Evolutionary conservation across 257 asterid species (phyloP), one percentile per base, ranked within the genome.

Genomic region (Avicennia marina): DNA sequence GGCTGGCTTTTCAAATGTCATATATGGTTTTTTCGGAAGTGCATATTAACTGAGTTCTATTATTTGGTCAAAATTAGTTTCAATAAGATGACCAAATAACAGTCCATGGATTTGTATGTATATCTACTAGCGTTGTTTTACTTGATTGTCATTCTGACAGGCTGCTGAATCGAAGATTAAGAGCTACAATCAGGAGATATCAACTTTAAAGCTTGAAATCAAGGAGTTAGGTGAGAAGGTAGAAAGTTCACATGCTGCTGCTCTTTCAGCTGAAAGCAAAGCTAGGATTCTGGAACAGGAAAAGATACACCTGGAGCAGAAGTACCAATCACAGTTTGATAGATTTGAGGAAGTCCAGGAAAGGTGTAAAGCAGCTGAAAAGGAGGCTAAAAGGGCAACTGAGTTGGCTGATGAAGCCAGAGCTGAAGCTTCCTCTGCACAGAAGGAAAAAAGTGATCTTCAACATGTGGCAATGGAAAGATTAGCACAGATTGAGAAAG

Each of bases 341-440:
- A 74, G 90, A 73, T 84, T 86, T 46, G 97, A 72, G 67, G 97
- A 93, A 55, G 73, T 86, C 32, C 84, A 86, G 52, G 88, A 84
- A 71, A 75, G 99, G 73, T 86, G 93, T 70, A 89, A 79, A 71
- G 65, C 71, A 19, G 96, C 99, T 15, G 99, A 93, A 66, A 81
- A 58, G 55, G 94, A 89, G 52, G 89, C 94, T 12, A 86, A 84
- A 70, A 78, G 97, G 62, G 93, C 90, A 0, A 93, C 83, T 8
- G 93, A 89, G 39, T 38, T 89, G 71, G 99, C 99, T 63, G 99
- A 89, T 66, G 72, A 73, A 71, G 99, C 96, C 44, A 79, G 99
- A 72, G 83, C 84, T 0, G 96, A 86, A 77, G 97, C 99, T 24
- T 94, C 75, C 69, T 59, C 81, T 6, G 95, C 97, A 29, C 94